Percentiles rank a stretch among this genome's conserved stretches.
These are phyloP conservation scores for Diphasiastrum complanatum DNA, from an alignment of 83 land plant species.

Conservation along the genomic window DNA sequence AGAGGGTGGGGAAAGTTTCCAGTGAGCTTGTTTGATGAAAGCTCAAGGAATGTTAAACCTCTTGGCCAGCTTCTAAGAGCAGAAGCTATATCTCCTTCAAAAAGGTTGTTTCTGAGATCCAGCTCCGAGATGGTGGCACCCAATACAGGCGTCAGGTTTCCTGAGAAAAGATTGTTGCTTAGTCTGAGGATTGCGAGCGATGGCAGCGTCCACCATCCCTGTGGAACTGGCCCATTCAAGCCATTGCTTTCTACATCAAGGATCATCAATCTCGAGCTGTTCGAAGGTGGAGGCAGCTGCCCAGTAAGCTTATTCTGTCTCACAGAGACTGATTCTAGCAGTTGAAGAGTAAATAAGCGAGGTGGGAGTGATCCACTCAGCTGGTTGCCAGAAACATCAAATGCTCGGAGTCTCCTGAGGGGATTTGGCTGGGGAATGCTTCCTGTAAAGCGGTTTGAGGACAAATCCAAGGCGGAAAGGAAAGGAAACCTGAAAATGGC, in stretches of 20 bases:
- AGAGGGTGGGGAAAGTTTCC: neutral
- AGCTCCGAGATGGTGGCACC: constrained; percentile 40
- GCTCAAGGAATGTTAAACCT: neutral
- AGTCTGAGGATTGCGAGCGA: constrained; percentile 10
- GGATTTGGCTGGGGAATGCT: neutral
- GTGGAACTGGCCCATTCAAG: constrained; percentile 18
- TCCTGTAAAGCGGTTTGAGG: neutral
- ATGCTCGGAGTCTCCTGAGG: neutral
- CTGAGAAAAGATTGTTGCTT: constrained; percentile 12
- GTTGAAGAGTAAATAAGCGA: constrained; percentile 25
- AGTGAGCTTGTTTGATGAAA: constrained; percentile 1
- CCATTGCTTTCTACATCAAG: neutral
- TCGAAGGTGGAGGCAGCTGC: constrained; percentile 3
- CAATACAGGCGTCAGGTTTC: constrained; percentile 28
- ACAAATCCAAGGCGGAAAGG: neutral
- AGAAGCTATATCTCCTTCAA: constrained; percentile 32
- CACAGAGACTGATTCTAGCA: constrained; percentile 30
- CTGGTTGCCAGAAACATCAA: constrained; percentile 21
- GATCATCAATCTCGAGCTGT: neutral
- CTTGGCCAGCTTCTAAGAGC: constrained; percentile 22
- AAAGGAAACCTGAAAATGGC: constrained; percentile 28
- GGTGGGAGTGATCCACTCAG: constrained; percentile 33
- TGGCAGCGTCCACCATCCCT: neutral
- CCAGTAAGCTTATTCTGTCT: constrained; percentile 36
- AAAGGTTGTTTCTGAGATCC: constrained; percentile 36